Evolutionary conservation across 148 eudicot genomes (phyloP).

Genomic region (Rhododendron molle): DNA sequence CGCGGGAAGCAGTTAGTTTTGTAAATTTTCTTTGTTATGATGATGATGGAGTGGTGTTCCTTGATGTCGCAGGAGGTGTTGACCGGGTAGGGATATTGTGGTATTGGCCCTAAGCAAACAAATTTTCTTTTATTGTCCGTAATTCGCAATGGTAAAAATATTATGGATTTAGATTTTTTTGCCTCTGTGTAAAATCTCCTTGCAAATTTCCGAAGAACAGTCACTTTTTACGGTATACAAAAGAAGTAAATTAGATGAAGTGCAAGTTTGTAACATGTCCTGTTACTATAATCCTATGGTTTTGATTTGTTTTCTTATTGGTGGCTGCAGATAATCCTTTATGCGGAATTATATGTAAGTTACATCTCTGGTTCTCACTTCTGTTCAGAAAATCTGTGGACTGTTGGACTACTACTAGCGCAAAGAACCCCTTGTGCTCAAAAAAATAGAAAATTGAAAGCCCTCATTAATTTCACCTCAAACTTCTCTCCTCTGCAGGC

Average conservation of each 20-base stretch:
- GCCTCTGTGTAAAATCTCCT: not conserved
- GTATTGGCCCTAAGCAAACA: not conserved
- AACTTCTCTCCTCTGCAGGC: constrained; percentile 41
- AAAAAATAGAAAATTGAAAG: not conserved
- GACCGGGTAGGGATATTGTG: not conserved
- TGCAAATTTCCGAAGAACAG: not conserved
- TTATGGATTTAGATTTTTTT: not conserved
- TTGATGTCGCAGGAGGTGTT: not conserved
- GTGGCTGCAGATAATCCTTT: constrained; percentile 79
- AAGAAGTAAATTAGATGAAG: not conserved
- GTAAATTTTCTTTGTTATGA: not conserved
- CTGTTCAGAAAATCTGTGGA: not conserved
- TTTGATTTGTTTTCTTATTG: constrained; percentile 6
- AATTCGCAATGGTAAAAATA: too few species aligned
- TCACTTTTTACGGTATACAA: not conserved
- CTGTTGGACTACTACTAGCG: not conserved
- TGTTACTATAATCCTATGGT: constrained; percentile 18
- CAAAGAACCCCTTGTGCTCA: not conserved
- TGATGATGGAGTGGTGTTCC: not conserved
- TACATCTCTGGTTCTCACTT: not conserved
- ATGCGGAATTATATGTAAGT: constrained; percentile 92
- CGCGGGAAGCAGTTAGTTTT: not conserved
- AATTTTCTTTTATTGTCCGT: too few species aligned
- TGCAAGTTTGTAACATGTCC: not conserved
- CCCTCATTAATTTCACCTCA: constrained; percentile 7